Percentiles rank a stretch among this genome's conserved stretches.
Evolutionary conservation across 495 filamentous ascomycete genomes (phyloP).

Genomic region (Cercophora samala): DNA sequence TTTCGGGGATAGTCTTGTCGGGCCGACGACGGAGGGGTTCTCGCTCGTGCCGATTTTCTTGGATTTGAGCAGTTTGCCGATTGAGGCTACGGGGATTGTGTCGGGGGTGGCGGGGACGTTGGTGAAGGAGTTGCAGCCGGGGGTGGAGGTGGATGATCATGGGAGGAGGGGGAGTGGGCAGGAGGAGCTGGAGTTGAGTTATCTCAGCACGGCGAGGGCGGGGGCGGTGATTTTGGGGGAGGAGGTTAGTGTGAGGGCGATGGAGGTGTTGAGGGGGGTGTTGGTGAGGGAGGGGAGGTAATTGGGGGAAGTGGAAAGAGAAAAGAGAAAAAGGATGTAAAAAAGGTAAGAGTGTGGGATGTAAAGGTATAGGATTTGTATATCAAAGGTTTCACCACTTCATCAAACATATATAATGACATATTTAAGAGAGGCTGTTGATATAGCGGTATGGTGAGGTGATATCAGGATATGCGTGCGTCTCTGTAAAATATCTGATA

Average conservation of each 20-base stretch:
- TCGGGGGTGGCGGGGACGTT: conserved; percentile 84
- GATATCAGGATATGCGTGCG: too few species aligned
- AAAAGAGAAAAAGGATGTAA: background rate
- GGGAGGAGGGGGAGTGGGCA: conserved; percentile 32
- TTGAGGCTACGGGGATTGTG: conserved; percentile 90
- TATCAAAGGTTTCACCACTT: background rate
- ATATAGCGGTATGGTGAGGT: too few species aligned
- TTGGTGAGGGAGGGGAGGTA: conserved; percentile 29
- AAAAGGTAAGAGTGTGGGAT: background rate
- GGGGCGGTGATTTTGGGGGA: conserved; percentile 84
- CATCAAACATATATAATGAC: too few species aligned
- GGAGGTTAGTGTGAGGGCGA: conserved; percentile 65
- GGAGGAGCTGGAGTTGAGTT: conserved; percentile 66
- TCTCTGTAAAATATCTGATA: too few species aligned
- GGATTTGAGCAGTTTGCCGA: conserved; percentile 73
- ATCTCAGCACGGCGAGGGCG: conserved; percentile 82
- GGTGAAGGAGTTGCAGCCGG: conserved; percentile 53
- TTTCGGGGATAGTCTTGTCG: conserved; percentile 68
- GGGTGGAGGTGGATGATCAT: background rate
- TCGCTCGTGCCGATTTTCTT: conserved; percentile 85
- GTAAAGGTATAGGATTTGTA: background rate
- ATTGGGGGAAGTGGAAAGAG: background rate
- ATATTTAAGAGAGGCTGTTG: too few species aligned
- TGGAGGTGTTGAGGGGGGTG: conserved; percentile 60
- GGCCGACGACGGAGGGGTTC: conserved; percentile 59